phyloP scores from a whole-genome alignment of 2,329 filamentous ascomycete species.

The Sporothrix variecibatus region DNA sequence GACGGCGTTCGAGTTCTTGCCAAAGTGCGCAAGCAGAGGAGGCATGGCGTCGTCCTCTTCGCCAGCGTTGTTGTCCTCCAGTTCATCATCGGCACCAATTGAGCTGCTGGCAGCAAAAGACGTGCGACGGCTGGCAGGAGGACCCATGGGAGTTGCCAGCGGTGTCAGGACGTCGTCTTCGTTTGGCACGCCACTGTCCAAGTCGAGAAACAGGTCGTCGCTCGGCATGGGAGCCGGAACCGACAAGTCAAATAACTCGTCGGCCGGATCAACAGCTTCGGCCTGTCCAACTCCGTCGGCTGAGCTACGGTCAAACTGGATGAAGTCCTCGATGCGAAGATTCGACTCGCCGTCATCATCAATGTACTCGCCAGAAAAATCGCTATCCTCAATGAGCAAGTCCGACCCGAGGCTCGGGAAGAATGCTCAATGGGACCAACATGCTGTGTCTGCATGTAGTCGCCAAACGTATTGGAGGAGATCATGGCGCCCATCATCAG shows the following conservation, averaged over 20 bases:
- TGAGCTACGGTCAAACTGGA: conserved; percentile 59
- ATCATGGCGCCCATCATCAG: conserved; percentile 78
- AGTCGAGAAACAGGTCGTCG: conserved; percentile 19
- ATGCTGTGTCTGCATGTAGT: conserved; percentile 64
- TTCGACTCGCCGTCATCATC: conserved; percentile 68
- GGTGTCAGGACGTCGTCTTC: conserved; percentile 53
- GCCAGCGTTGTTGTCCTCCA: conserved; percentile 31
- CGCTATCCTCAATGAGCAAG: conserved; percentile 55
- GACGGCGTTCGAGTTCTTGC: conserved; percentile 67
- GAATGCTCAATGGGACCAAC: conserved; percentile 75
- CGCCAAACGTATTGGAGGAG: conserved; percentile 56
- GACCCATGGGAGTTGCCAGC: conserved; percentile 37
- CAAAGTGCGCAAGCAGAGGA: conserved; percentile 65
- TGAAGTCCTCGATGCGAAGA: conserved; percentile 70
- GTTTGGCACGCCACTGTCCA: conserved; percentile 48
- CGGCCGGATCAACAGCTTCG: conserved; percentile 16
- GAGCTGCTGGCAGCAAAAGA: conserved; percentile 15
- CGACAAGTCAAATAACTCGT: conserved; percentile 21
- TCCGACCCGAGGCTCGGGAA: conserved; percentile 66
- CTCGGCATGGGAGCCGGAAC: conserved; percentile 2
- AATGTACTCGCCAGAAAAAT: conserved; percentile 52
- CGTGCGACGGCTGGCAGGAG: background rate
- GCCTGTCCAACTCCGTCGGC: conserved; percentile 39
- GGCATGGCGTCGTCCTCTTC: conserved; percentile 44
- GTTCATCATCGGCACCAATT: conserved; percentile 40